Percentiles rank a stretch among this genome's conserved stretches.
Conservation (phyloP, 108 stramenopile species). For the Tribonema minus region DNA sequence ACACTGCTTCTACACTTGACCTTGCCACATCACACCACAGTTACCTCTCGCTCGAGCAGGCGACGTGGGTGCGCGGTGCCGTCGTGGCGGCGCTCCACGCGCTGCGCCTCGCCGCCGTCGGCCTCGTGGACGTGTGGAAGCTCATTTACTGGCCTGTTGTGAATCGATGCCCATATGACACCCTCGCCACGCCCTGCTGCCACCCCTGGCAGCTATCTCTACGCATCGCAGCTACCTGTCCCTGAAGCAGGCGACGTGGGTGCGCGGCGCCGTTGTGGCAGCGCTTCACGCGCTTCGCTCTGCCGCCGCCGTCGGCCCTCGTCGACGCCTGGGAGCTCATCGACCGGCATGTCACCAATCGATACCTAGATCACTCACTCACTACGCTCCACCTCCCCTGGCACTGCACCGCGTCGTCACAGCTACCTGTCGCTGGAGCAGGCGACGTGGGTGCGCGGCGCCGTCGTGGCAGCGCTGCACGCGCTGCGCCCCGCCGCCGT, state of each 20-base stretch:
- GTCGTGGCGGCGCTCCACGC: conserved; percentile 35
- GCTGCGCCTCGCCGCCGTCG: conserved; percentile 23
- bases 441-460: conserved; percentile 28
- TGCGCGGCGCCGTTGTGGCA: conserved; percentile 30
- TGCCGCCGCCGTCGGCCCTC: conserved; percentile 20
- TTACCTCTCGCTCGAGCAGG: conserved; percentile 18
- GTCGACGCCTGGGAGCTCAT: conserved; percentile 23
- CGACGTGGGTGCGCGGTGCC: conserved; percentile 23
- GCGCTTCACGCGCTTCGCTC: conserved; percentile 25
- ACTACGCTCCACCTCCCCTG: no score
- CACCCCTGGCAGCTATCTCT: no score
- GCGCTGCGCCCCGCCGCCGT: conserved; percentile 28
- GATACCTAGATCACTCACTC: no score
- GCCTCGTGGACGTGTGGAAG: conserved; percentile 32
- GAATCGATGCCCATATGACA: no score
- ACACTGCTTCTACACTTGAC: no score
- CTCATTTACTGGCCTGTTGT: background rate
- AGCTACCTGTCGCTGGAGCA: conserved; percentile 17
- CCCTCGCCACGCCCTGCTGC: no score
- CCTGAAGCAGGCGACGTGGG: conserved; percentile 24
- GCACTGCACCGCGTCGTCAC: no score
- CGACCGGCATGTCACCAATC: background rate
- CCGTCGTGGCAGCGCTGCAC: conserved; percentile 35
- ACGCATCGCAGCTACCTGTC: conserved; percentile 9
- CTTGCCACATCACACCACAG: no score